Percentiles rank a stretch among this genome's conserved stretches.
These are phyloP conservation scores for Ambrosia hybrid DNA, from an alignment of 140 eudicot species.

Conservation along the genomic window DNA sequence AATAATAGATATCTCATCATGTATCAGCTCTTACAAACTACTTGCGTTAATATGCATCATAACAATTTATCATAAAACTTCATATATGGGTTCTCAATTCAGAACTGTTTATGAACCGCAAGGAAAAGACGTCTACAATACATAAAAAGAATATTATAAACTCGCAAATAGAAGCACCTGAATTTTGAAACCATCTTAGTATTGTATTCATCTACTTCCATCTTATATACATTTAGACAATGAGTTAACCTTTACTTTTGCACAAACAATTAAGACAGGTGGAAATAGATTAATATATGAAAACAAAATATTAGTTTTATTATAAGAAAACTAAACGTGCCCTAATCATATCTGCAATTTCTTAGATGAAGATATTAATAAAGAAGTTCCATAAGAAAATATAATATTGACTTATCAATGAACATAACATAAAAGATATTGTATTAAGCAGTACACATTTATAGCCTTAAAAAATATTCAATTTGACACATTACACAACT, in stretches of 20 bases:
- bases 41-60: not conserved
- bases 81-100: not conserved
- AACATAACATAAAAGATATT: not conserved
- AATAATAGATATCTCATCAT: not conserved
- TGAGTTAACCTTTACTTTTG: not conserved
- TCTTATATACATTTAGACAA: not conserved
- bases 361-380: conserved; percentile 10
- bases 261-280: not conserved
- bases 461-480: conserved; percentile 5
- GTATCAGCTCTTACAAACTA: not conserved
- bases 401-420: not conserved
- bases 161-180: not conserved
- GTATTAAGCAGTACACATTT: conserved; percentile 10
- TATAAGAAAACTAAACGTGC: conserved; percentile 1
- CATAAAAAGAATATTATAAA: no score
- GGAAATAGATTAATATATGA: not conserved
- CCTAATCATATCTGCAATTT: not conserved
- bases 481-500: not conserved
- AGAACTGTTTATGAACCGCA: conserved; percentile 10
- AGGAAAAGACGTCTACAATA: not conserved
- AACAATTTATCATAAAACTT: not conserved
- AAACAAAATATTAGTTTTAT: not conserved
- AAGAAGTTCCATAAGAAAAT: not conserved
- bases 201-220: conserved; percentile 3
- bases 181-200: not conserved